phyloP scores from a whole-genome alignment of 352 stramenopile genomes.

The Phytophthora nicotianae region DNA sequence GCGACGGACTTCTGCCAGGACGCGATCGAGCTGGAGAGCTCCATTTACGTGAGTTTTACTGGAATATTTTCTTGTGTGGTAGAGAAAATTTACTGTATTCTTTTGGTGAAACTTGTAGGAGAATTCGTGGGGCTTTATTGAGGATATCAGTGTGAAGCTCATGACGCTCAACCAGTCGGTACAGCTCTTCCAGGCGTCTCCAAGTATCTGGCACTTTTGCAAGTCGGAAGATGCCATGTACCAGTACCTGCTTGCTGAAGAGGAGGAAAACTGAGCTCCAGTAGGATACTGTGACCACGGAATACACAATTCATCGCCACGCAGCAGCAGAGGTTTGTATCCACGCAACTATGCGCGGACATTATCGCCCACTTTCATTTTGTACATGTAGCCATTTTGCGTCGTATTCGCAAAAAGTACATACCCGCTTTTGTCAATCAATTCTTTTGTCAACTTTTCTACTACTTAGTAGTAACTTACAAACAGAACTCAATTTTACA shows the following conservation, averaged over 20 bases:
- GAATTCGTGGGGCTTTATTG: slow-evolving; percentile 81
- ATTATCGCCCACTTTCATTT: slow-evolving; percentile 25
- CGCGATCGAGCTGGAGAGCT: slow-evolving; percentile 78
- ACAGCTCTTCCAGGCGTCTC: slow-evolving; percentile 67
- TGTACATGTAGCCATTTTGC: slow-evolving; percentile 34
- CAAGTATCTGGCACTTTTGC: slow-evolving; percentile 86
- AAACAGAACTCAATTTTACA: neutral
- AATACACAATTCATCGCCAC: neutral
- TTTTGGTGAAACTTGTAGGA: slow-evolving; percentile 47
- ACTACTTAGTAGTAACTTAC: too few relatives aligned
- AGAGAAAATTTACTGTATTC: slow-evolving; percentile 14
- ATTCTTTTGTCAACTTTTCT: neutral
- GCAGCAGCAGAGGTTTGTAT: slow-evolving; percentile 8
- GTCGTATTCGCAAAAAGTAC: slow-evolving; percentile 14
- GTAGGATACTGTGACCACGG: neutral
- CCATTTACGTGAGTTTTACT: slow-evolving; percentile 56
- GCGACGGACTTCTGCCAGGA: slow-evolving; percentile 82
- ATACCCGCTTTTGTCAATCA: slow-evolving; percentile 20
- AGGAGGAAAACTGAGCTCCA: slow-evolving; percentile 53
- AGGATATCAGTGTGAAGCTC: slow-evolving; percentile 78
- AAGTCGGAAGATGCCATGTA: slow-evolving; percentile 79
- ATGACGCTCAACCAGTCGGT: slow-evolving; percentile 66
- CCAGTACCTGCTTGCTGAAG: slow-evolving; percentile 77
- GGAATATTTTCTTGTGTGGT: neutral
- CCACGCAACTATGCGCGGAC: slow-evolving; percentile 9